A percentile compares a stretch with the other conserved stretches of the same genome.
These are phyloP conservation scores for Alternaria arbusti DNA, from an alignment of 2,329 filamentous ascomycete species.

Conservation along the genomic window DNA sequence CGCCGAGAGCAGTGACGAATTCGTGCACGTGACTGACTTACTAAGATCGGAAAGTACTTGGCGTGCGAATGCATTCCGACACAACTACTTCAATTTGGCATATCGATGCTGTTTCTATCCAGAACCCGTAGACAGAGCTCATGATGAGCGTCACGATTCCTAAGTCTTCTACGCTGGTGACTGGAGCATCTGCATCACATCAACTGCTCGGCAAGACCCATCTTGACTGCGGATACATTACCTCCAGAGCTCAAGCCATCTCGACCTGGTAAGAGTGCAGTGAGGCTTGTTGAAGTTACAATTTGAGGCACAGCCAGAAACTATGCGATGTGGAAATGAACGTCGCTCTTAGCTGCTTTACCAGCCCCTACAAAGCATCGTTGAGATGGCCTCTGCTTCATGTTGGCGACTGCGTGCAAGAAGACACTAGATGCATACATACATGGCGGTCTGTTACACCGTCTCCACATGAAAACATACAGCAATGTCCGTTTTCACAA, in stretches of 20 bases:
- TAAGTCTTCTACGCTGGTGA: not conserved
- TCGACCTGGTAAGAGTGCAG: not conserved
- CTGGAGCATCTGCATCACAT: not conserved
- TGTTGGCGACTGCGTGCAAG: not conserved
- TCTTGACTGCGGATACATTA: not conserved
- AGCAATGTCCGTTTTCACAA: not conserved
- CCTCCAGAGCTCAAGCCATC: not conserved
- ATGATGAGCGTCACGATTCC: not conserved
- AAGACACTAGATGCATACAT: not conserved
- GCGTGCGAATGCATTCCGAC: not conserved
- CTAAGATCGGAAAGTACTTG: slow-evolving; percentile 8
- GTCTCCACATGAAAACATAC: not conserved
- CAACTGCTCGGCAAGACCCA: not conserved
- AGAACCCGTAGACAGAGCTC: not conserved
- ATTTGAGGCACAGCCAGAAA: not conserved
- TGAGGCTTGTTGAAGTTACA: not conserved
- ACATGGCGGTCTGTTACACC: not conserved
- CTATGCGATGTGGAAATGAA: not conserved
- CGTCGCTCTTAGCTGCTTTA: not conserved
- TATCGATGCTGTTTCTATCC: not conserved
- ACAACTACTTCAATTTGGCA: not conserved
- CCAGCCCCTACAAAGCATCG: not conserved
- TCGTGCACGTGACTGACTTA: slow-evolving; percentile 16
- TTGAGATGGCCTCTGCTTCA: not conserved
- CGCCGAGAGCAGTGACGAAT: slow-evolving; percentile 24